A percentile compares a stretch with the other conserved stretches of the same genome.
Evolutionary conservation across 192 early-diverging fungal genomes (phyloP).

Genomic region (Chytriomyces sp.): DNA sequence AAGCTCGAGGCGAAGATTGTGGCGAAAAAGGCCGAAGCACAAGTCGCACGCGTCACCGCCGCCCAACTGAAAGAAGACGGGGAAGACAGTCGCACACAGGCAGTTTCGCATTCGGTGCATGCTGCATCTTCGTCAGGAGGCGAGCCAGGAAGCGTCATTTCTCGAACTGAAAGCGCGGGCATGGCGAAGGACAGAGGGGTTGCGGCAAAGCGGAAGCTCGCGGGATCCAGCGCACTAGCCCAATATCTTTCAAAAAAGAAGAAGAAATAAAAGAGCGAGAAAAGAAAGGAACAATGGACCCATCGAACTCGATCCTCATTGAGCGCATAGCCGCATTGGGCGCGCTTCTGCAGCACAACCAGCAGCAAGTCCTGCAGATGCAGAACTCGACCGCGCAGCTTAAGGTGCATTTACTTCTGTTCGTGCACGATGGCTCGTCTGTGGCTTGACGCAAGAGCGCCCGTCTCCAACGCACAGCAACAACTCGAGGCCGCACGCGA

Average conservation of each 20-base stretch:
- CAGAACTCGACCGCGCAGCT: constrained; percentile 15
- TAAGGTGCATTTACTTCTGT: not conserved
- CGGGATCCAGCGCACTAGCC: constrained; percentile 2
- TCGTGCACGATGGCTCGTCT: not conserved
- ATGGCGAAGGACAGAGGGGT: not conserved
- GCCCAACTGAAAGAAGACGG: not conserved
- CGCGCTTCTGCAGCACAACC: constrained; percentile 22
- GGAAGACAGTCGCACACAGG: constrained; percentile 12
- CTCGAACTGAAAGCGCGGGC: not conserved
- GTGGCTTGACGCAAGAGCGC: not conserved
- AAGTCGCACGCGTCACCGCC: not conserved
- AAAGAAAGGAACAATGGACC: no score
- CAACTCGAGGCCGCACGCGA: constrained; percentile 16
- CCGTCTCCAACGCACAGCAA: constrained; percentile 4
- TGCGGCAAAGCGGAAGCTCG: not conserved
- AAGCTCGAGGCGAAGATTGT: constrained; percentile 20
- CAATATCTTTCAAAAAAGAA: constrained; percentile 12
- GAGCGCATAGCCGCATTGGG: constrained; percentile 22
- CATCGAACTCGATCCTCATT: not conserved
- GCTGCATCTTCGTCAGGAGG: no score
- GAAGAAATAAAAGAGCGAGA: not conserved
- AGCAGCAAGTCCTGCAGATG: constrained; percentile 11
- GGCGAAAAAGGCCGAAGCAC: constrained; percentile 7
- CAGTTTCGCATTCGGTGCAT: not conserved
- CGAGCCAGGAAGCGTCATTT: not conserved